Evolutionary conservation across 208 protist species (phyloP).

Genomic region (Tritrichomonas foetus): DNA sequence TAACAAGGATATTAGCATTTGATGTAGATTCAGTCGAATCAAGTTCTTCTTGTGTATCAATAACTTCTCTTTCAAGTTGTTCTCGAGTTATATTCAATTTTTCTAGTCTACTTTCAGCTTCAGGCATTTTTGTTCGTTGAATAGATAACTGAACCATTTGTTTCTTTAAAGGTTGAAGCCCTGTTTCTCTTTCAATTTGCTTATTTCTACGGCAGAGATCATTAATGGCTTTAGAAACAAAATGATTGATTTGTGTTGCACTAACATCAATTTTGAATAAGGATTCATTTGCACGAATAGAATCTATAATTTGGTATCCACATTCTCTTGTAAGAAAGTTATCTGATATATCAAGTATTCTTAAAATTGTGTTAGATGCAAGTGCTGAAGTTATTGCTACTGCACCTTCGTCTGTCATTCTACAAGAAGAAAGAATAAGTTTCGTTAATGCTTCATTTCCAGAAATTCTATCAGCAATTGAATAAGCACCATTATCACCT

Average conservation of each 20-base stretch:
- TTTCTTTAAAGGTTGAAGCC: not conserved
- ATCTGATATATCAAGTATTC: not conserved
- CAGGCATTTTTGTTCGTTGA: slow-evolving; percentile 24
- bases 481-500: not conserved
- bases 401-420: not conserved
- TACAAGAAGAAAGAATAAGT: not conserved
- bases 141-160: slow-evolving; percentile 12
- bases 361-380: not conserved
- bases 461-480: not conserved
- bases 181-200: not conserved
- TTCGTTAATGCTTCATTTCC: not conserved
- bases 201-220: not conserved
- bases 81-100: not conserved
- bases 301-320: not conserved
- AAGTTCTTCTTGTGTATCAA: not conserved
- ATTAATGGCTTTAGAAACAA: not conserved
- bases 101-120: not conserved
- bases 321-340: slow-evolving; percentile 26
- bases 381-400: not conserved
- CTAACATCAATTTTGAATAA: not conserved
- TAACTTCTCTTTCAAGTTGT: not conserved
- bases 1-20: not conserved
- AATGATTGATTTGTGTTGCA: slow-evolving; percentile 37
- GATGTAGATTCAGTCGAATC: not conserved
- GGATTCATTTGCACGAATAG: not conserved